Percentiles rank a stretch among this genome's conserved stretches.
Evolutionary conservation across 2,329 filamentous ascomycete genomes (phyloP).

Genomic region (Dactylellina cionopaga): DNA sequence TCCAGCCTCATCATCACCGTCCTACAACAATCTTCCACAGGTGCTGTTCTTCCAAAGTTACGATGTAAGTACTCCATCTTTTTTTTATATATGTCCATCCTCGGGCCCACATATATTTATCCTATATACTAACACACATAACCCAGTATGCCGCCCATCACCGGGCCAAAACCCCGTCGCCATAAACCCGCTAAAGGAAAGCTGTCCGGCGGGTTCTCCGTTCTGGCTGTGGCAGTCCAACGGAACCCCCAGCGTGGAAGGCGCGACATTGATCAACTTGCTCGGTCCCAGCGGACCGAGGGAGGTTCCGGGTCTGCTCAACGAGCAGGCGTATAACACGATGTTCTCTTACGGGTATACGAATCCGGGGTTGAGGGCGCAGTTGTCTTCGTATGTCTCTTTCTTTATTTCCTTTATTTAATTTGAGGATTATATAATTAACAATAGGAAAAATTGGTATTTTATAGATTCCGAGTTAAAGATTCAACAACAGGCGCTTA

Average conservation of each 20-base stretch:
- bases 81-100: not conserved
- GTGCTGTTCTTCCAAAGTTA: not conserved
- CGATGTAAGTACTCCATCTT: conserved; percentile 11
- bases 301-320: conserved; percentile 7
- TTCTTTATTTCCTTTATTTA: not conserved
- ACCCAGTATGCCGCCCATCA: conserved; percentile 35
- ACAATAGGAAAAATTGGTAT: too few relatives aligned
- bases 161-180: not conserved
- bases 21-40: conserved; percentile 1
- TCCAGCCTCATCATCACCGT: conserved; percentile 39
- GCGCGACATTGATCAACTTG: conserved; percentile 15
- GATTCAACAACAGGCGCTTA: conserved; percentile 19
- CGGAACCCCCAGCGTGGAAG: conserved; percentile 3
- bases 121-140: not conserved
- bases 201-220: conserved; percentile 7
- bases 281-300: not conserved
- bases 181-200: conserved; percentile 3
- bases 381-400: conserved; percentile 16
- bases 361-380: conserved; percentile 12
- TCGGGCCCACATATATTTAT: not conserved
- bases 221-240: conserved; percentile 43
- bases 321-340: conserved; percentile 13
- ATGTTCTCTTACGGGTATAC: conserved; percentile 35
- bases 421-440: not conserved
- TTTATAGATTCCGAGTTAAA: conserved; percentile 31